Percentiles rank a stretch among this genome's conserved stretches.
Conservation (phyloP, 257 asterid species). For the Eucommia ulmoides region DNA sequence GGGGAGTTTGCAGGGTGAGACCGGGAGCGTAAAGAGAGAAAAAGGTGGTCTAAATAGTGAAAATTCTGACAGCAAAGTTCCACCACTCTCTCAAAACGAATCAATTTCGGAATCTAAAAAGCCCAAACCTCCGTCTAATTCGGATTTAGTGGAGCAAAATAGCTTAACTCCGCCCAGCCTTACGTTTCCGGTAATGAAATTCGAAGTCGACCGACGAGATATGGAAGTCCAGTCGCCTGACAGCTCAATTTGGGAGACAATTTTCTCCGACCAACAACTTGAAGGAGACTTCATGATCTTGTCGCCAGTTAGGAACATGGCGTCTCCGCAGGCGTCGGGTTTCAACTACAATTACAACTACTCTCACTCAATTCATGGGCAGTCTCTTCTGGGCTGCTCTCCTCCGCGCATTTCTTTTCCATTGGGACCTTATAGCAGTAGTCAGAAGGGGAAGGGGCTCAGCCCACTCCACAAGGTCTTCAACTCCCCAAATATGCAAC, state of each 20-base stretch:
- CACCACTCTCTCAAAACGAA: conserved; percentile 11
- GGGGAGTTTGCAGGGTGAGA: conserved; percentile 16
- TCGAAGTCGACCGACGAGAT: conserved; percentile 22
- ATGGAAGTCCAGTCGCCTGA: conserved; percentile 56
- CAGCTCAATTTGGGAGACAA: conserved; percentile 50
- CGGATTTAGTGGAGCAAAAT: conserved; percentile 15
- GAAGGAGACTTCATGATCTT: conserved; percentile 70
- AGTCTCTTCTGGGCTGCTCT: conserved; percentile 24
- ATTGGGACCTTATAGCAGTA: conserved; percentile 15
- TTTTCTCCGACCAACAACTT: conserved; percentile 45
- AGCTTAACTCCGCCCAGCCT: conserved; percentile 9
- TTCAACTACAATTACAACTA: conserved; percentile 8
- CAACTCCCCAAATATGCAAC: conserved; percentile 56
- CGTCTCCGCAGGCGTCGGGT: conserved; percentile 23
- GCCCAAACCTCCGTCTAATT: conserved; percentile 10
- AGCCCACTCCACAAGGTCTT: conserved; percentile 64
- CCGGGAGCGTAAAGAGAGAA: conserved; percentile 14
- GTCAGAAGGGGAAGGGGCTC: conserved; percentile 40
- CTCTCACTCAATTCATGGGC: conserved; percentile 17
- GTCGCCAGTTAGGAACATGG: conserved; percentile 48
- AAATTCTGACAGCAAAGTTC: conserved; percentile 19
- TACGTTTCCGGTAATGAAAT: conserved; percentile 25
- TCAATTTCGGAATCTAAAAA: conserved; percentile 14
- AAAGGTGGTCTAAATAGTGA: conserved; percentile 5
- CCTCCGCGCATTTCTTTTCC: conserved; percentile 50